phyloP scores from a whole-genome alignment of 495 filamentous ascomycete species.

The Collariella sp. region DNA sequence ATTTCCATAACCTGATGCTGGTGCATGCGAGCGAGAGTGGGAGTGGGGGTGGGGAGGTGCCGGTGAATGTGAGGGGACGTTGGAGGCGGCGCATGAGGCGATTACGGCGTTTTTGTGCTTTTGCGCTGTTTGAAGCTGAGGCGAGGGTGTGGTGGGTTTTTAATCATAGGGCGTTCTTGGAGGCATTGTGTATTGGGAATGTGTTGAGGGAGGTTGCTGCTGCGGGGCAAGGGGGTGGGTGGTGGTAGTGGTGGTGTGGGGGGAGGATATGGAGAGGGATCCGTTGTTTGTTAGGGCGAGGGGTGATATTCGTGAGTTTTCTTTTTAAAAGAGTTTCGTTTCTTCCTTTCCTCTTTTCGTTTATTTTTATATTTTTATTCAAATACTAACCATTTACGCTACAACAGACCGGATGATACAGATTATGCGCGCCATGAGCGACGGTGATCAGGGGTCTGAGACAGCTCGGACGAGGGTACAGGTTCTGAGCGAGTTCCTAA shows the following conservation, averaged over 20 bases:
- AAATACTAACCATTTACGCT: no score
- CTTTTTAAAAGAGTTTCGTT: neutral
- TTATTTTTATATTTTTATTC: neutral
- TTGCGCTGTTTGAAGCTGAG: conserved; percentile 54
- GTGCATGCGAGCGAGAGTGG: conserved; percentile 53
- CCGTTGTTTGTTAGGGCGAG: conserved; percentile 47
- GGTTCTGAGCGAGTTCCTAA: conserved; percentile 47
- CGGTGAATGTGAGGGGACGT: conserved; percentile 56
- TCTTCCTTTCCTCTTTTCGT: neutral
- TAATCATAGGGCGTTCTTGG: conserved; percentile 62
- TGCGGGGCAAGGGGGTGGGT: conserved; percentile 20
- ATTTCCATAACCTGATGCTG: conserved; percentile 67
- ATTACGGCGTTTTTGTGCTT: conserved; percentile 55
- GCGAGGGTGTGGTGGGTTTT: conserved; percentile 72
- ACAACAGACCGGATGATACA: conserved; percentile 46
- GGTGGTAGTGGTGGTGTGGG: no score
- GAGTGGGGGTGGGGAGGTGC: conserved; percentile 49
- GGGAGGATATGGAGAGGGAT: conserved; percentile 36
- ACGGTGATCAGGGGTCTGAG: conserved; percentile 42
- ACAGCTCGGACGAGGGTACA: conserved; percentile 49
- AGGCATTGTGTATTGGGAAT: conserved; percentile 49
- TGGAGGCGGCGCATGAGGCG: conserved; percentile 60
- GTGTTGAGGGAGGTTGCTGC: conserved; percentile 34
- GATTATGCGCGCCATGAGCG: conserved; percentile 46
- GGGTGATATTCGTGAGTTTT: conserved; percentile 45